Evolutionary conservation across 495 filamentous ascomycete genomes (phyloP).

Genomic region (Massariosphaeria phaeospora): DNA sequence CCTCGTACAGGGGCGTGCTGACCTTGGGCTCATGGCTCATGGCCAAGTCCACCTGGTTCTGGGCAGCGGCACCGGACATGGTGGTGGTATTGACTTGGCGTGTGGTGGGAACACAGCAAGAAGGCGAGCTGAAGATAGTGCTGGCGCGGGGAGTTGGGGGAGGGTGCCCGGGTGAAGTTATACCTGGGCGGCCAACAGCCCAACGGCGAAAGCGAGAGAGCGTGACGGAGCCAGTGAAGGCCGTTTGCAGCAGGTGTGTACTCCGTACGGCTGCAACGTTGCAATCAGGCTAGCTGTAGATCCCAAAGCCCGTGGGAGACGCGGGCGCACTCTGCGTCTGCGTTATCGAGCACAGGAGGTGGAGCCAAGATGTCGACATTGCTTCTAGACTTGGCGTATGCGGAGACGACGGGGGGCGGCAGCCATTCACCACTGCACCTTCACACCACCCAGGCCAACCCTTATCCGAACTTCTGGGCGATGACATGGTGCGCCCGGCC

Average conservation of each 20-base stretch:
- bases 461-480: constrained; percentile 3
- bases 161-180: background rate
- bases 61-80: constrained; percentile 19
- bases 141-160: background rate
- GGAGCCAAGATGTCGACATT: constrained; percentile 9
- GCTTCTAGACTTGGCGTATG: constrained; percentile 9
- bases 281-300: constrained; percentile 14
- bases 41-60: constrained; percentile 22
- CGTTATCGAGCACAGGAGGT: constrained; percentile 8
- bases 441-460: background rate
- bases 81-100: background rate
- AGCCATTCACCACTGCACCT: background rate
- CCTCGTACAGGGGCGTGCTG: constrained; percentile 14
- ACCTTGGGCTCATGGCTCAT: constrained; percentile 24
- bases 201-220: background rate
- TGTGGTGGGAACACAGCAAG: constrained; percentile 3
- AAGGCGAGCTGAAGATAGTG: background rate
- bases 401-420: constrained; percentile 8
- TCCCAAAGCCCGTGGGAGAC: background rate
- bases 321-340: background rate
- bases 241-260: constrained; percentile 22
- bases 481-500: background rate
- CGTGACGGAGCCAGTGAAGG: background rate
- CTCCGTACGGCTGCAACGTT: constrained; percentile 11
- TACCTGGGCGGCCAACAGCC: background rate